Percentiles rank a stretch among this genome's conserved stretches.
phyloP scores from a whole-genome alignment of 768 basidiomycete genomes.

The Lyophyllum semitale region DNA sequence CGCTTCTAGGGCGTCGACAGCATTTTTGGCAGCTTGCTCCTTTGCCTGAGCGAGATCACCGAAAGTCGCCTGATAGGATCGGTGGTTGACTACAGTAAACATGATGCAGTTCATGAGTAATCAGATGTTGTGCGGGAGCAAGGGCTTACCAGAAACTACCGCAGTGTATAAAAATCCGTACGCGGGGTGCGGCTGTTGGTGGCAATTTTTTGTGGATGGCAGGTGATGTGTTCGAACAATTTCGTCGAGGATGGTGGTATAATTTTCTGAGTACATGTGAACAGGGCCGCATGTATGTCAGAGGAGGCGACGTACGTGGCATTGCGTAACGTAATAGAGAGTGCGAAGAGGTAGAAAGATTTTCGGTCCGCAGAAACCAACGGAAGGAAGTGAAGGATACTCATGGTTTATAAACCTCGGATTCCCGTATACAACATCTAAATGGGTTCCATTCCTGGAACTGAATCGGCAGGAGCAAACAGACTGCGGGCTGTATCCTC shows the following conservation, averaged over 20 bases:
- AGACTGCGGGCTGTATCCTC: neutral
- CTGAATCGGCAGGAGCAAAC: neutral
- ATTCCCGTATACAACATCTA: neutral
- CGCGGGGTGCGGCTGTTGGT: neutral
- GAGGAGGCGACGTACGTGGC: neutral
- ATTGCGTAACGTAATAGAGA: neutral
- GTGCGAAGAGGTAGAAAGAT: neutral
- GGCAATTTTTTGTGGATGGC: neutral
- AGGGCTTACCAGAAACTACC: neutral
- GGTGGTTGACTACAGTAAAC: neutral
- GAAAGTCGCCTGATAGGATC: neutral
- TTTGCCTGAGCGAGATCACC: neutral
- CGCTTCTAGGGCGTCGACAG: neutral
- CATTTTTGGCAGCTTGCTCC: constrained; percentile 1
- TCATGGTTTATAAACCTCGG: neutral
- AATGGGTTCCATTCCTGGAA: neutral
- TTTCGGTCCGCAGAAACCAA: neutral
- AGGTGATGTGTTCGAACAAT: neutral
- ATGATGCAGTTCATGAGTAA: neutral
- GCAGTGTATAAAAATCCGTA: neutral
- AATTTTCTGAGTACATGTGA: neutral
- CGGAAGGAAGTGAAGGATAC: neutral
- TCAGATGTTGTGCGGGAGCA: neutral
- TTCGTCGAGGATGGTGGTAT: neutral
- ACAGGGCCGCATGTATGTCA: neutral